Base-by-base conservation (phyloP, 2,329 filamentous ascomycete genomes). In the Periconia sp. region DNA sequence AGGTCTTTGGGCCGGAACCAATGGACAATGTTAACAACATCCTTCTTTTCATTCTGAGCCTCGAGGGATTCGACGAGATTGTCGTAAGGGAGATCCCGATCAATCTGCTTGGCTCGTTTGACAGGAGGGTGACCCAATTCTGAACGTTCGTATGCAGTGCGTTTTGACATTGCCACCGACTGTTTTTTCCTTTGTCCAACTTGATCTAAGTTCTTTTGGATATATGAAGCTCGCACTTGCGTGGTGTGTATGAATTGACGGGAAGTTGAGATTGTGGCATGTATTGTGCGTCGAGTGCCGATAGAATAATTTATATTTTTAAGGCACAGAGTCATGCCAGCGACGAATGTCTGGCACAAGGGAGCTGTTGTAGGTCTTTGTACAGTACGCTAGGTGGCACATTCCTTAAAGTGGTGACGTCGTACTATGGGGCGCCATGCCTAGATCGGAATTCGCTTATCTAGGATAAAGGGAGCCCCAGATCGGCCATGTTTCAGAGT, bases 1-100 rank as follows among this genome's bases (percentile, higher is more conserved):
- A 81, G 62, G 50, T 81, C 80, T 55, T 81, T 81, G 52, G 74
- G 76, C n/a, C 78, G 75, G 57, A 81, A 81, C 80, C 79, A 81
- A 55, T 81, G 78, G 6, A 77, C 66, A 1, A 81, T 74, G 53
- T 73, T 77, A n/a, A 65, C 68, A 6, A 74, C 70, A 7, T 74
- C 64, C 18, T 71, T 67, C 11, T 72, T 65, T 35, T 70, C 70
- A 17, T 74, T 63, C 53, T 77, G 78, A 7, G 70, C 63, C 19
- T 73, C 66, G 3, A 81, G 63, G 1, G 72, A 64, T 41, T 72
- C 63, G n/a, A 67, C 58, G 15, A 82, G 68, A 35, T 76, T 63
- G 14, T 75, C 66, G 53, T 76, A 79, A 0, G 79, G 79, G 1
- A 74, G 65, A 23, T 80, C 63, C 7, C 70, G 65, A 49, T 81